Base-by-base conservation (phyloP, 352 stramenopile genomes). In the Thalassiosira livingstoniorum region DNA sequence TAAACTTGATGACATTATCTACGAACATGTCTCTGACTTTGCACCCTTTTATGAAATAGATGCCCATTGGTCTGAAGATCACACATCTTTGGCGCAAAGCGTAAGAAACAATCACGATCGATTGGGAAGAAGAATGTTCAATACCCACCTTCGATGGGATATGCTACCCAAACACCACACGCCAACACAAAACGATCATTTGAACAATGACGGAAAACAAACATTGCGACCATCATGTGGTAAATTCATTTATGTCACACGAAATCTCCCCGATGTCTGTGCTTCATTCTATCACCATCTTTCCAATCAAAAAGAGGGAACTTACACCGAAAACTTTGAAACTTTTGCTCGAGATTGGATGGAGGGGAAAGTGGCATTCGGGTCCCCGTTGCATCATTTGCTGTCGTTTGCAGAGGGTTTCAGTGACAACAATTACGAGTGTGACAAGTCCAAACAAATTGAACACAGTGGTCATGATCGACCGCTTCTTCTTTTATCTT, bases 41-140 rank as follows among this genome's bases (percentile, higher is more conserved):
- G 78, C 83, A 47, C 85, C 87, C n/a, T 92, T 92, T 70, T 88
- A 85, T 55, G 87, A 92, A 57, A 85, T 90, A 13, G 85, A 92
- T 78, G 64, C 78, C 25, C 81, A 90, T 71, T 91, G 86, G 86
- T 35, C 13, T 0, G 42, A 3, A 42, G 25, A 37, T 31, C 32
- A 64, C 31, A 68, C 34, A 75, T 55, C 2, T 67, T 81, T 80
- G 5, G 31, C 47, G 1, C 15, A 66, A 51, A 63, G 34, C n/a
- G 57, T 75, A 10, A 11, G 29, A 55, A 70, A 66, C 21, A 85
- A 82, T 65, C 80, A 87, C 32, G 55, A 73, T 34, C 27, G 27
- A 34, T 71, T 88, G 54, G 55, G 67, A 42, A 62, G 61, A 42
- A 75, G 86, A 15, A 70, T 91, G 4, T 91, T 89, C 64, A 91